phyloP scores from a whole-genome alignment of 257 asterid genomes.

The Solanum lycopersicoides region DNA sequence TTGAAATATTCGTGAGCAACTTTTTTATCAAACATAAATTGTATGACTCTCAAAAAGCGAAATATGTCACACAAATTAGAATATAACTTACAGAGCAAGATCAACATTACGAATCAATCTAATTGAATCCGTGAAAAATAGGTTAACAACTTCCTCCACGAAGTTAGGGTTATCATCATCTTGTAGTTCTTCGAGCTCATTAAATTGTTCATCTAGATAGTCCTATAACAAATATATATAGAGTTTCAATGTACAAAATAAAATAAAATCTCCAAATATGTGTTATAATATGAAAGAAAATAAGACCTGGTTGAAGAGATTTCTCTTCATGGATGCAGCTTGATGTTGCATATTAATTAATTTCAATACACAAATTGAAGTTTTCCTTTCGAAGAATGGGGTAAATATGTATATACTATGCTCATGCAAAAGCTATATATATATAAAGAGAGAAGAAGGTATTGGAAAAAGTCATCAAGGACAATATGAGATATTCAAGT shows the following conservation, averaged over 20 bases:
- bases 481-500: background rate
- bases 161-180: constrained; percentile 76
- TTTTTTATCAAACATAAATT: no score
- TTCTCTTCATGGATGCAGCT: constrained; percentile 40
- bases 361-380: background rate
- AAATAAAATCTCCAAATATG: background rate
- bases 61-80: no score
- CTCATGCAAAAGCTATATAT: background rate
- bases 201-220: constrained; percentile 71
- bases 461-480: background rate
- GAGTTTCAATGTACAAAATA: background rate
- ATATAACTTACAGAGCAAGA: constrained; percentile 30
- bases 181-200: constrained; percentile 63
- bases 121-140: constrained; percentile 50
- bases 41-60: no score
- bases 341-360: constrained; percentile 21
- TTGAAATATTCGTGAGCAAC: no score
- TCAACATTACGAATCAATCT: constrained; percentile 55
- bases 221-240: constrained; percentile 22
- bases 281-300: background rate
- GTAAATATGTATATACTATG: background rate
- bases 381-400: background rate
- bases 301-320: constrained; percentile 53
- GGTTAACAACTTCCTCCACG: constrained; percentile 67
- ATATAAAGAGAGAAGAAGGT: background rate